Base-by-base conservation (phyloP, 1,284 basidiomycete species). In the Trametes sp. region DNA sequence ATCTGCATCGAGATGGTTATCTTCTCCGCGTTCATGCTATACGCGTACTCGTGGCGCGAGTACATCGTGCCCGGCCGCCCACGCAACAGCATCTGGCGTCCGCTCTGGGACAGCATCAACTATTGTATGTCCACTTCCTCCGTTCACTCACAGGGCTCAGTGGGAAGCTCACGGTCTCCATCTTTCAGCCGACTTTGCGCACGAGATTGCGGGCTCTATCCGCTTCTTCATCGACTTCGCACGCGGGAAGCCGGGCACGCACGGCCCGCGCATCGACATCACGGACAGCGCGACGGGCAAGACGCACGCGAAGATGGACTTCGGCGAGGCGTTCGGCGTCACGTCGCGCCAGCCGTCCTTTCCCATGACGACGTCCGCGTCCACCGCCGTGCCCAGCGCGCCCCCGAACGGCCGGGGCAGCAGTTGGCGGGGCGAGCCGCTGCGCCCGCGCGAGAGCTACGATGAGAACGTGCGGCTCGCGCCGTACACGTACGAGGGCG, bases 1-100 rank as follows among this genome's bases (percentile, higher is more conserved):
- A 94, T 87, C 16, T 93, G 91, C 65, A 86, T 95, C 49, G 95
- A 96, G 89, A 95, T 95, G 93, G 88, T 95, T 38, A 80, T 94
- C 73, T 94, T 95, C 74, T 82, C 92, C 9, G 64, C 76, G 1
- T 78, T 90, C 57, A 94, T 95, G 88, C 82, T 85, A 77, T 95
- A 92, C 90, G 90, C 94, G 0, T 96, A 94, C 72, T 82, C 82
- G 8, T 82, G 84, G 70, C 82, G 77, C 0, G 93, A 94, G 64
- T 95, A 96, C 75, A 76, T 61, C 64, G 38, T 72, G 16, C 63
- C 73, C 41, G 78, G 74, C 11, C 73, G 65, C 38, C 75, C 59
- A 54, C 79, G 71, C 57, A 88, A 85, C 1, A 79, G 83, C 46
- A 80, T 90, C 57, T 83, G 86, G 82, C 79, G 82, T 57, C 85